Evolutionary conservation across 2,329 filamentous ascomycete species (phyloP).

Genomic region (Ascochyta lentis): DNA sequence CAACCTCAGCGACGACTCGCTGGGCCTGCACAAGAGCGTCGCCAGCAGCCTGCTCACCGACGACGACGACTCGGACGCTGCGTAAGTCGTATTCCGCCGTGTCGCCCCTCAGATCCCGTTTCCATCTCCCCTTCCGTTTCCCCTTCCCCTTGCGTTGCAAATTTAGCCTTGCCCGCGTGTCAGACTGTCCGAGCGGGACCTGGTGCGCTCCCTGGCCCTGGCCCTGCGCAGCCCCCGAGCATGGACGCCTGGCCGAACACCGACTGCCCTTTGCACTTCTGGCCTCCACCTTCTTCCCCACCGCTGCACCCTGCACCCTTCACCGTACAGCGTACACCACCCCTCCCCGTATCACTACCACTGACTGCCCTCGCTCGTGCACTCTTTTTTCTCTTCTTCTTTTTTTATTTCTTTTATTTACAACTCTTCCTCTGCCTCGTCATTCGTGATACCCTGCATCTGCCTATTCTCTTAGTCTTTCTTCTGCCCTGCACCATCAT

Average conservation of each 20-base stretch:
- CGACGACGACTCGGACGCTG: slow-evolving; percentile 56
- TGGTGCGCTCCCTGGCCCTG: not conserved
- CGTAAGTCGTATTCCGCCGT: slow-evolving; percentile 51
- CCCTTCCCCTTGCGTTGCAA: slow-evolving; percentile 11
- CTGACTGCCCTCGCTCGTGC: slow-evolving; percentile 15
- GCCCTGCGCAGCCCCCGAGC: slow-evolving; percentile 15
- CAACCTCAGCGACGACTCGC: slow-evolving; percentile 50
- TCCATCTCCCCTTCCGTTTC: not conserved
- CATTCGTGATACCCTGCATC: slow-evolving; percentile 6
- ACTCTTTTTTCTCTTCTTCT: not conserved
- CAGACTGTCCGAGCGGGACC: not conserved
- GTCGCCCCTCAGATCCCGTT: slow-evolving; percentile 11
- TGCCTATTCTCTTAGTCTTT: not conserved
- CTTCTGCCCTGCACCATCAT: not conserved
- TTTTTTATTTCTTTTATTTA: not conserved
- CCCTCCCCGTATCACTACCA: slow-evolving; percentile 16
- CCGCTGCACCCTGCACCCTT: slow-evolving; percentile 4
- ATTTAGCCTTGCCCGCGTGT: slow-evolving; percentile 9
- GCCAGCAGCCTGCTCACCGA: slow-evolving; percentile 59
- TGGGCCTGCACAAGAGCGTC: slow-evolving; percentile 53
- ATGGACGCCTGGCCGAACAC: slow-evolving; percentile 26
- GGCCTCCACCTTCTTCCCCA: slow-evolving; percentile 28
- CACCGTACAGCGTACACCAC: slow-evolving; percentile 15
- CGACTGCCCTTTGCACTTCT: slow-evolving; percentile 12
- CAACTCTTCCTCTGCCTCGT: not conserved